These are phyloP conservation scores for Tricholoma saponaceum DNA, from an alignment of 768 basidiomycete species.

Conservation along the genomic window DNA sequence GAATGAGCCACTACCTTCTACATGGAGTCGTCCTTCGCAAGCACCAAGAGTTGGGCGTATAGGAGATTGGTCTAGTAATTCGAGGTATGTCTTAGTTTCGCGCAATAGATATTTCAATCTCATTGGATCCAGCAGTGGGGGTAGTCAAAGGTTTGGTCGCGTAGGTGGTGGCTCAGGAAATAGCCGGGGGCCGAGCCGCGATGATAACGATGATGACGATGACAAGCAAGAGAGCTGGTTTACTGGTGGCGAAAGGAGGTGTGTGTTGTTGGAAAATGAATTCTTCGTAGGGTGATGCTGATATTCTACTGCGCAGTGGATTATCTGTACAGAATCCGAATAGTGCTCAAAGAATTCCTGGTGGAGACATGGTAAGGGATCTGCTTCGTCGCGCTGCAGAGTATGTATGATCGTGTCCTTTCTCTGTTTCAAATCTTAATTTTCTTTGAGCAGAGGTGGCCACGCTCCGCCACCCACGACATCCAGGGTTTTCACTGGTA, in stretches of 20 bases:
- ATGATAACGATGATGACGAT: conserved; percentile 42
- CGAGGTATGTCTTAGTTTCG: conserved; percentile 15
- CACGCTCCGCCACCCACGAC: conserved; percentile 19
- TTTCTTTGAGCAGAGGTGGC: conserved; percentile 29
- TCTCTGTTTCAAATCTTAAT: not conserved
- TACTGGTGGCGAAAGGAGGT: conserved; percentile 96
- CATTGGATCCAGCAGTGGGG: conserved; percentile 6
- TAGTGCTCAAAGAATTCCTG: conserved; percentile 38
- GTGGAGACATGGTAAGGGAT: conserved; percentile 60
- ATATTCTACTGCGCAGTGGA: conserved; percentile 48
- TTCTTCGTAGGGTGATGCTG: not conserved
- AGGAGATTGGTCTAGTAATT: conserved; percentile 40
- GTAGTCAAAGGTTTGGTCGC: conserved; percentile 24
- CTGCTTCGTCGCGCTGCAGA: conserved; percentile 78
- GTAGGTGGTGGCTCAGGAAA: conserved; percentile 20
- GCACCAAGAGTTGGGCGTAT: conserved; percentile 47
- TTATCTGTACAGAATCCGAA: conserved; percentile 87
- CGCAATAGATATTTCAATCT: conserved; percentile 1
- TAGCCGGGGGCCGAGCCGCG: conserved; percentile 7
- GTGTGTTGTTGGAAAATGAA: not conserved
- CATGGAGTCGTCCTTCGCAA: conserved; percentile 37
- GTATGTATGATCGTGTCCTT: conserved; percentile 37
- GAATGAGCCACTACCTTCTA: conserved; percentile 43
- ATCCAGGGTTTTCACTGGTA: conserved; percentile 49
- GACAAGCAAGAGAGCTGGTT: conserved; percentile 72